Evolutionary conservation across 2,329 filamentous ascomycete species (phyloP).

Genomic region (Cryphonectria naterciae): DNA sequence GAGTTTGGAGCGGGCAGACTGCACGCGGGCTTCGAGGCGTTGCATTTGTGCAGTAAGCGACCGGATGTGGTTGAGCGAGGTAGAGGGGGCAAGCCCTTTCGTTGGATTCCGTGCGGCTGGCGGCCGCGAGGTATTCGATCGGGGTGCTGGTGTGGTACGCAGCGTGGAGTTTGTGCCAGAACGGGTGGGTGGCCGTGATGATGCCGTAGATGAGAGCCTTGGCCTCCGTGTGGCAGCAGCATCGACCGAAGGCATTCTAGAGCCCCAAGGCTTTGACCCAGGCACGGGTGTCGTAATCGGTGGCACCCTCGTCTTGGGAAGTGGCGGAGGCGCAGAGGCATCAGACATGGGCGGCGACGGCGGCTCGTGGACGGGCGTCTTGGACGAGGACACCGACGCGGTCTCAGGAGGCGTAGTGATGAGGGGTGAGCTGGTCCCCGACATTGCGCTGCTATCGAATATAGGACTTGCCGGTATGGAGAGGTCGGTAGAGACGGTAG

Average conservation of each 20-base stretch:
- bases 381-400: slow-evolving; percentile 44
- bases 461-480: slow-evolving; percentile 70
- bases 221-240: slow-evolving; percentile 59
- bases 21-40: slow-evolving; percentile 89
- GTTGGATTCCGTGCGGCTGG: slow-evolving; percentile 49
- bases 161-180: slow-evolving; percentile 52
- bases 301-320: slow-evolving; percentile 41
- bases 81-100: slow-evolving; percentile 59
- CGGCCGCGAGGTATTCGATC: slow-evolving; percentile 52
- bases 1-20: slow-evolving; percentile 87
- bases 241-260: slow-evolving; percentile 60
- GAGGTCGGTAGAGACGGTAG: slow-evolving; percentile 64
- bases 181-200: slow-evolving; percentile 42
- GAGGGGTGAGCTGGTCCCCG: slow-evolving; percentile 89
- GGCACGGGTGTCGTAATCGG: slow-evolving; percentile 50
- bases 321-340: slow-evolving; percentile 66
- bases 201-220: slow-evolving; percentile 41
- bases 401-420: slow-evolving; percentile 78
- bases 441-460: slow-evolving; percentile 77
- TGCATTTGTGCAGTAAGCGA: slow-evolving; percentile 97
- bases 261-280: slow-evolving; percentile 44
- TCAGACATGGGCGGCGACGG: slow-evolving; percentile 95
- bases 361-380: slow-evolving; percentile 74
- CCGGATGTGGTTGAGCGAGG: slow-evolving; percentile 89
- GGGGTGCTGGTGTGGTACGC: slow-evolving; percentile 43